Conservation (phyloP, 768 basidiomycete species). For the Paxillus involutus region DNA sequence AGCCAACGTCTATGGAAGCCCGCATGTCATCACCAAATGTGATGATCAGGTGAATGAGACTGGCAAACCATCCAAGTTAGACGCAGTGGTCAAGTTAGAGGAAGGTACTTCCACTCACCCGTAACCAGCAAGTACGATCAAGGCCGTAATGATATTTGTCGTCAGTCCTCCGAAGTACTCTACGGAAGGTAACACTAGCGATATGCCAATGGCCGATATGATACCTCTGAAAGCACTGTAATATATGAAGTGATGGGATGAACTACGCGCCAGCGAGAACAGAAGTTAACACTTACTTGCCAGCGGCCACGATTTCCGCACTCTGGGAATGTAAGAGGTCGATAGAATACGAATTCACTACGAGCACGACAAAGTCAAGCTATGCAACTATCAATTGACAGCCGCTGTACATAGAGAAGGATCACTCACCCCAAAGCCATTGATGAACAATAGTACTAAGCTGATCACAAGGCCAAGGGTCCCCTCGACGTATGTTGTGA, state of each 20-base stretch:
- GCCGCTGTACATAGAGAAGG: conserved; percentile 7
- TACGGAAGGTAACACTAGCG: conserved; percentile 52
- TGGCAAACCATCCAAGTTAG: conserved; percentile 18
- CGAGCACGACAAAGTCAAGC: conserved; percentile 54
- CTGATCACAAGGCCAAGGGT: conserved; percentile 45
- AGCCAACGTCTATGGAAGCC: conserved; percentile 51
- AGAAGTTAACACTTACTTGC: conserved; percentile 35
- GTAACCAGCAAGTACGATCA: conserved; percentile 46
- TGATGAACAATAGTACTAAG: conserved; percentile 52
- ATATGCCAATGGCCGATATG: conserved; percentile 42
- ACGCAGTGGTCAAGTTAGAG: background rate
- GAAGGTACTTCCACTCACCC: conserved; percentile 37
- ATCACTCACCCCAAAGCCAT: conserved; percentile 52
- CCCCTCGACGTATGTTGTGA: conserved; percentile 47
- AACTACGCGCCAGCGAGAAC: no score
- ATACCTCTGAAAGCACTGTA: conserved; percentile 48
- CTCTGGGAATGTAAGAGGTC: conserved; percentile 59
- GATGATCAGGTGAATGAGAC: conserved; percentile 46
- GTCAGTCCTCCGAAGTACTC: conserved; percentile 44
- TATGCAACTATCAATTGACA: conserved; percentile 13
- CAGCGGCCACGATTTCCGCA: conserved; percentile 57
- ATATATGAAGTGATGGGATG: background rate
- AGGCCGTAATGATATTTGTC: conserved; percentile 45
- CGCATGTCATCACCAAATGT: conserved; percentile 51
- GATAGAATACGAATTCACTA: conserved; percentile 47